Percentiles rank a stretch among this genome's conserved stretches.
Evolutionary conservation across 768 basidiomycete species (phyloP).

Genomic region (Rhodosporidiobolus odoratus): DNA sequence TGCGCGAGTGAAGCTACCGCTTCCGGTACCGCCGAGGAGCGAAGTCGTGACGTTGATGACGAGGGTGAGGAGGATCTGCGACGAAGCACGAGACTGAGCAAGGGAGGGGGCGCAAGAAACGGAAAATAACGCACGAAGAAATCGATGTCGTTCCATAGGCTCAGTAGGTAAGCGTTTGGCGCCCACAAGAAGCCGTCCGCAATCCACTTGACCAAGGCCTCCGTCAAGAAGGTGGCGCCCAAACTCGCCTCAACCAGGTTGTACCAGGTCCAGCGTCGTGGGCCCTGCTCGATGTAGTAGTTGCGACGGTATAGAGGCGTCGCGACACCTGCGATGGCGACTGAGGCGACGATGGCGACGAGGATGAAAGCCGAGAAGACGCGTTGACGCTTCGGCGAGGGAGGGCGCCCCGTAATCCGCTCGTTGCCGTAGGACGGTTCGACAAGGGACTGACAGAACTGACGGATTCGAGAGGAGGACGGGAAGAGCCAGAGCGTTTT

Average conservation of each 20-base stretch:
- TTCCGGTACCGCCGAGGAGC: constrained; percentile 7
- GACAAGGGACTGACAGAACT: constrained; percentile 73
- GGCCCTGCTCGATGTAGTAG: constrained; percentile 60
- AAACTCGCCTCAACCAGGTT: constrained; percentile 71
- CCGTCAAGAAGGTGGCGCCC: constrained; percentile 56
- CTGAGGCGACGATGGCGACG: constrained; percentile 69
- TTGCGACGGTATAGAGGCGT: constrained; percentile 75
- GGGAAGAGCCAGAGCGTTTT: constrained; percentile 83
- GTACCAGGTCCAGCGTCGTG: constrained; percentile 73
- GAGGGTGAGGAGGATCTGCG: constrained; percentile 58
- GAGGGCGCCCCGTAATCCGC: constrained; percentile 74
- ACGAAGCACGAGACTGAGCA: constrained; percentile 84
- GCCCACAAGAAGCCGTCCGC: constrained; percentile 89
- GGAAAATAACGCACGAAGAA: constrained; percentile 56
- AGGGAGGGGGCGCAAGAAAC: constrained; percentile 64
- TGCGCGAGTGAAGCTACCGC: constrained; percentile 69
- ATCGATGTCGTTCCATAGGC: constrained; percentile 88
- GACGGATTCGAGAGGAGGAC: constrained; percentile 68
- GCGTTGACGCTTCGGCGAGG: constrained; percentile 61
- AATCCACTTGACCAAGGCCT: constrained; percentile 81
- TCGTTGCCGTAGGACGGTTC: constrained; percentile 69
- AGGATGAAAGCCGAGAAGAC: constrained; percentile 71
- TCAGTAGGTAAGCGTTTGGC: constrained; percentile 83
- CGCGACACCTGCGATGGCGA: constrained; percentile 74
- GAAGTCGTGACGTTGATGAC: constrained; percentile 39